Conservation (phyloP, 2,329 filamentous ascomycete species). For the Paraconiothyrium sp. region DNA sequence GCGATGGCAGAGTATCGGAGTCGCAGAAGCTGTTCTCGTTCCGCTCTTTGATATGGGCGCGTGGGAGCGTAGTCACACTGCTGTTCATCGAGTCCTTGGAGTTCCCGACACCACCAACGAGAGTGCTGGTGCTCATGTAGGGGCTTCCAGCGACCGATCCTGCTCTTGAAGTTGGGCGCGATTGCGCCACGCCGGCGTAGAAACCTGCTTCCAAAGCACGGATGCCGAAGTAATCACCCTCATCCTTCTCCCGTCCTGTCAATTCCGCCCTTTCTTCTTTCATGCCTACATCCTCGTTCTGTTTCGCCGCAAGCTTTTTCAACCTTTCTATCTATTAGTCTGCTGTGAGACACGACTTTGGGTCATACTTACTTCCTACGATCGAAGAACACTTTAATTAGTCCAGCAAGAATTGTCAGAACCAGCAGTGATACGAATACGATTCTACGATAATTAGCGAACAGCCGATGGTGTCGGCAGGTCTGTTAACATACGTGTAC, state of each 20-base stretch:
- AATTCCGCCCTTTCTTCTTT: conserved; percentile 48
- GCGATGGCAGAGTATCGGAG: conserved; percentile 27
- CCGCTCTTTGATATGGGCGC: conserved; percentile 28
- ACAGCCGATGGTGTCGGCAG: background rate
- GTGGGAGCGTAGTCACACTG: conserved; percentile 46
- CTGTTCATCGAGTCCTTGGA: conserved; percentile 43
- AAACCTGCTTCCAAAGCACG: conserved; percentile 55
- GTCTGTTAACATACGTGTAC: conserved; percentile 39
- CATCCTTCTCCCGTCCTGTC: conserved; percentile 49
- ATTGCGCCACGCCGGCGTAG: conserved; percentile 52
- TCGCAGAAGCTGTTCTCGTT: conserved; percentile 25
- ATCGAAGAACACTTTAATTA: conserved; percentile 47
- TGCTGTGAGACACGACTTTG: background rate
- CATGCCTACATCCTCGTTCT: conserved; percentile 36
- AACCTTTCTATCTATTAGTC: conserved; percentile 35
- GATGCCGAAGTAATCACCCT: conserved; percentile 52
- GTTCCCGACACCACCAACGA: conserved; percentile 44
- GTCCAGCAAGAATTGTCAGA: conserved; percentile 43
- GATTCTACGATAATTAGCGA: conserved; percentile 35
- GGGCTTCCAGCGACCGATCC: conserved; percentile 39
- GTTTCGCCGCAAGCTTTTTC: conserved; percentile 38
- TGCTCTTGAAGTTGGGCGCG: conserved; percentile 49
- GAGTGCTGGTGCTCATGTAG: conserved; percentile 46
- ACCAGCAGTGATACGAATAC: conserved; percentile 45
- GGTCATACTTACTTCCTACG: conserved; percentile 43